Conservation (phyloP, 2,329 filamentous ascomycete species). For the Neopestalotiopsis sp. region DNA sequence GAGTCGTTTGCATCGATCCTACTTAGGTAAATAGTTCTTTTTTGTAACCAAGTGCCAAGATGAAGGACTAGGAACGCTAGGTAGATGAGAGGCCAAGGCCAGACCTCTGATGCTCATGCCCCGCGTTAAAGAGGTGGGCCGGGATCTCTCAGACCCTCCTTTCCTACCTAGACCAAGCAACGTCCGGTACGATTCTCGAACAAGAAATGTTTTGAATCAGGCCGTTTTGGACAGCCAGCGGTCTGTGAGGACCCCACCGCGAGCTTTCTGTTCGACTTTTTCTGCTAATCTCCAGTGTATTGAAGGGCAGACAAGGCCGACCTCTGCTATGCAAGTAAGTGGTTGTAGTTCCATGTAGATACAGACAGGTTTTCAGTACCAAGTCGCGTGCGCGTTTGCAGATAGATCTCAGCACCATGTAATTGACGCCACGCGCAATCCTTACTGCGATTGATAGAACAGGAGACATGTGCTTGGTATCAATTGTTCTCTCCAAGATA, state of each 20-base stretch:
- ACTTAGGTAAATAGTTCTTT: background rate
- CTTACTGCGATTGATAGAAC: too few relatives aligned
- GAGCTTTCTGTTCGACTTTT: background rate
- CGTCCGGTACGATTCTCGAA: background rate
- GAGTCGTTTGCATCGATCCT: background rate
- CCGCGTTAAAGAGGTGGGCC: background rate
- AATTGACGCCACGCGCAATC: too few relatives aligned
- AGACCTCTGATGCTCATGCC: background rate
- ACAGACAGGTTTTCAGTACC: too few relatives aligned
- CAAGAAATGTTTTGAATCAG: background rate
- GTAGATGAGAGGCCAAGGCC: background rate
- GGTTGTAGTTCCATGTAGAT: too few relatives aligned
- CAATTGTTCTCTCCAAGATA: too few relatives aligned
- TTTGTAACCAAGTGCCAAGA: background rate
- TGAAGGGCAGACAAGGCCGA: too few relatives aligned
- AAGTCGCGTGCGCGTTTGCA: too few relatives aligned
- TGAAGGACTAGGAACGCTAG: background rate
- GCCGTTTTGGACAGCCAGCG: background rate
- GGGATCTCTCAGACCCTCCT: background rate
- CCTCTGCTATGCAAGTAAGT: too few relatives aligned
- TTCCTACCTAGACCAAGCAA: background rate
- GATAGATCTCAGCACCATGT: too few relatives aligned
- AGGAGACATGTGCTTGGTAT: too few relatives aligned
- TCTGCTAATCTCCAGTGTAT: background rate
- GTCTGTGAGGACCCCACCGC: background rate